These are phyloP conservation scores for Penicillium verhagenii DNA, from an alignment of 495 filamentous ascomycete species.

Conservation along the genomic window DNA sequence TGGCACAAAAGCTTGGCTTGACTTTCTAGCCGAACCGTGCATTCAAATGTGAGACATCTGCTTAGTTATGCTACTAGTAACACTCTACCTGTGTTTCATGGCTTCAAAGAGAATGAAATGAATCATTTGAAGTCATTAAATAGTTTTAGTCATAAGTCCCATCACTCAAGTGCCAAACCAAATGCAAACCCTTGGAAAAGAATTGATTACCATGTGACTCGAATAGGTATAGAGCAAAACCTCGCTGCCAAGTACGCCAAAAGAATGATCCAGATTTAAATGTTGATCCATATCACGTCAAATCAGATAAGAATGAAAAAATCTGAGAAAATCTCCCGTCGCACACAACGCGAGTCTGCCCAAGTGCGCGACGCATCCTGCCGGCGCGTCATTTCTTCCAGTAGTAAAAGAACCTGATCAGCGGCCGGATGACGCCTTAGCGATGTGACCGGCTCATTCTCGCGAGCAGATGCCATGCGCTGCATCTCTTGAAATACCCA, in stretches of 20 bases:
- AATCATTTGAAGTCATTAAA: too few relatives aligned
- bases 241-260: neutral
- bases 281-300: neutral
- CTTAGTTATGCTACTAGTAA: too few relatives aligned
- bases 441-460: conserved; percentile 4
- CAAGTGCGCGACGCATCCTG: conserved; percentile 41
- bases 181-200: too few relatives aligned
- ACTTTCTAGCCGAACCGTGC: neutral
- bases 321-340: conserved; percentile 38
- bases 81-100: too few relatives aligned
- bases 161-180: too few relatives aligned
- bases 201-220: neutral
- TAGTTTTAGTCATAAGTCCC: too few relatives aligned
- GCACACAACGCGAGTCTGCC: conserved; percentile 40
- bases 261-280: neutral
- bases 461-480: conserved; percentile 24
- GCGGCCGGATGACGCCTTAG: conserved; percentile 31
- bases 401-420: conserved; percentile 29
- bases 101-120: too few relatives aligned
- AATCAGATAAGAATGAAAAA: conserved; percentile 38
- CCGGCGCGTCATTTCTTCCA: conserved; percentile 41
- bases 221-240: neutral
- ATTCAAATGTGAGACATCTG: too few relatives aligned
- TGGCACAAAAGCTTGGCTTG: neutral
- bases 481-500: conserved; percentile 42